Conservation (phyloP, 2,329 filamentous ascomycete genomes). For the Aspergillus sp. region DNA sequence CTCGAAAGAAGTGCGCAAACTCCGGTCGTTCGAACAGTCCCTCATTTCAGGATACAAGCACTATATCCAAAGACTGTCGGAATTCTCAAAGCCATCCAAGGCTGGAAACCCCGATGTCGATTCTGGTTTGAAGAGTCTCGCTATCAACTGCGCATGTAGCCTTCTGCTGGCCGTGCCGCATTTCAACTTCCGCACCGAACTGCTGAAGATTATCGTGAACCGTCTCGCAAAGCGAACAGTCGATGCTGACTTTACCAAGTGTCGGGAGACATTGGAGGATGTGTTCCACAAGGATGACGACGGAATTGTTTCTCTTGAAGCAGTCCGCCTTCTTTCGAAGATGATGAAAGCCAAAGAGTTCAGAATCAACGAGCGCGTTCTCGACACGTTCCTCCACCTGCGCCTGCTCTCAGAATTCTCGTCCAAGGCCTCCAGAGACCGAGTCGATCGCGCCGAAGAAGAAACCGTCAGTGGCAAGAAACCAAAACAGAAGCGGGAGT, state of each 20-base stretch:
- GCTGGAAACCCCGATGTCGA: slow-evolving; percentile 26
- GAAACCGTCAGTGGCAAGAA: slow-evolving; percentile 49
- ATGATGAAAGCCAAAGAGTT: slow-evolving; percentile 93
- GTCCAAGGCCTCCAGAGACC: slow-evolving; percentile 73
- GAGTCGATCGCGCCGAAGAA: slow-evolving; percentile 59
- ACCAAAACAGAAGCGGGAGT: slow-evolving; percentile 71
- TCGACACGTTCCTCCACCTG: slow-evolving; percentile 88
- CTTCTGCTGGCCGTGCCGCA: slow-evolving; percentile 80
- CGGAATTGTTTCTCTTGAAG: slow-evolving; percentile 80
- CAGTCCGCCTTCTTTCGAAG: slow-evolving; percentile 76
- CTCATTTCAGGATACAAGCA: slow-evolving; percentile 78
- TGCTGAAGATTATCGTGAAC: slow-evolving; percentile 80
- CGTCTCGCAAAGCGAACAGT: slow-evolving; percentile 71
- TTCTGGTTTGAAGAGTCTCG: slow-evolving; percentile 61
- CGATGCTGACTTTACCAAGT: slow-evolving; percentile 73
- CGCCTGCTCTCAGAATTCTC: slow-evolving; percentile 84
- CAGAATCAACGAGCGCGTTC: slow-evolving; percentile 72
- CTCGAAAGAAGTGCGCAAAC: slow-evolving; percentile 82
- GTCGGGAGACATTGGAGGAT: slow-evolving; percentile 70
- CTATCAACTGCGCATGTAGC: slow-evolving; percentile 79
- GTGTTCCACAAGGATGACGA: slow-evolving; percentile 86
- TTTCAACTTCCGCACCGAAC: slow-evolving; percentile 90
- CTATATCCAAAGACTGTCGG: slow-evolving; percentile 73
- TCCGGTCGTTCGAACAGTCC: slow-evolving; percentile 82
- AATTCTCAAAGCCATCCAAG: slow-evolving; percentile 57